Evolutionary conservation across 805 yeast species (phyloP).

Genomic region (Ogataea ramenticola): DNA sequence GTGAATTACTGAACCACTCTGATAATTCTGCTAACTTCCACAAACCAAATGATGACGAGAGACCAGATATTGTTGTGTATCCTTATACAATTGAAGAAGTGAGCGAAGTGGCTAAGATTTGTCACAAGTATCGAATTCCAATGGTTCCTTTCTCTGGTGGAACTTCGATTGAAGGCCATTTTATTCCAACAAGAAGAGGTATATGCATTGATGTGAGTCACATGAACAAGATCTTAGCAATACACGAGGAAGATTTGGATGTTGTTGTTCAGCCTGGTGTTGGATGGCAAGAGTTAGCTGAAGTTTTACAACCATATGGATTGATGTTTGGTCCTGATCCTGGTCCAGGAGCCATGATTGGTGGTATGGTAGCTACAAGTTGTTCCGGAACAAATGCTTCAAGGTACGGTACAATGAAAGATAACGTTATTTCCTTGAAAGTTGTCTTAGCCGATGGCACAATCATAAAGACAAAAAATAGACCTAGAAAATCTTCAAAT

Average conservation of each 20-base stretch:
- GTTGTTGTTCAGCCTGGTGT: conserved; percentile 75
- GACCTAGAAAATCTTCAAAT: conserved; percentile 74
- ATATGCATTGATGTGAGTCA: conserved; percentile 52
- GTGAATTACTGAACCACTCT: conserved; percentile 24
- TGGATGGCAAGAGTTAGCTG: conserved; percentile 67
- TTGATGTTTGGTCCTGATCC: conserved; percentile 69
- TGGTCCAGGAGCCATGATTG: conserved; percentile 74
- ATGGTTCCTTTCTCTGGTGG: conserved; percentile 73
- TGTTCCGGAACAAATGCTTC: conserved; percentile 80
- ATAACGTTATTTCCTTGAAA: conserved; percentile 58
- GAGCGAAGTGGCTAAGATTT: conserved; percentile 53
- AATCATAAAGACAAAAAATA: conserved; percentile 60
- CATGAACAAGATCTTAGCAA: conserved; percentile 49
- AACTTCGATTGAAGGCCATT: conserved; percentile 75
- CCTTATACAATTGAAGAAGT: conserved; percentile 63
- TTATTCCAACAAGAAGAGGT: conserved; percentile 60
- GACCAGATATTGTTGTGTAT: conserved; percentile 43
- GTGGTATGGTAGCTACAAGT: conserved; percentile 70
- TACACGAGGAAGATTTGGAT: conserved; percentile 62
- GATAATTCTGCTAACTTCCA: conserved; percentile 26
- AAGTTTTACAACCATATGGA: conserved; percentile 39
- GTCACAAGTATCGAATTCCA: conserved; percentile 56
- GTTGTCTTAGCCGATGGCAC: conserved; percentile 81
- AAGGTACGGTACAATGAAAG: conserved; percentile 72
- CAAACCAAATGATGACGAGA: conserved; percentile 20